Base-by-base conservation (phyloP, 2,329 filamentous ascomycete species). In the Talaromyces sp. region DNA sequence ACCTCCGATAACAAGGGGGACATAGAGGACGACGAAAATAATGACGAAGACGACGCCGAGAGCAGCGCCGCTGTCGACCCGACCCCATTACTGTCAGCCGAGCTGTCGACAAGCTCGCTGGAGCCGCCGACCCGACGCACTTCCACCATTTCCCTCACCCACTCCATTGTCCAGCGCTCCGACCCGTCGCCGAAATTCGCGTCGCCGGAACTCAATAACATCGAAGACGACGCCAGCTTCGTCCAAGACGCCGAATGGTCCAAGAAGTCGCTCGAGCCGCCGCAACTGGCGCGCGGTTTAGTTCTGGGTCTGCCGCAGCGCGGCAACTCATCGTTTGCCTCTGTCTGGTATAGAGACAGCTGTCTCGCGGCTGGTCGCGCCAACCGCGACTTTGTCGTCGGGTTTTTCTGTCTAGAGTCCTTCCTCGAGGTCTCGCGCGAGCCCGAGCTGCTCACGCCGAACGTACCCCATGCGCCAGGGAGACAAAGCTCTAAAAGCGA, bases 131-230 rank as follows among this genome's bases (percentile, higher is more conserved):
- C 69, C 75, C 54, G 77, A 77, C 66, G 69, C 66, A 19, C 78
- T 75, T 17, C 54, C 4, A 76, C 75, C 15, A 78, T 78, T 54
- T 78, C 76, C 9, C 71, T 78, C 54, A 78, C 75, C 4, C 74
- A 73, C 44, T 76, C 75, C 4, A 73, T 76, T 60, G 71, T 71
- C 28, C 70, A 75, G 59, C 71, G 74, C 30, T 72, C 73, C 28
- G 73, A 75, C 55, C 66, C 69, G 27, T 72, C 71, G 15, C 60
- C 60, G 6, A 58, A 15, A 27, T 58, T 49, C 22, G 11, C 17
- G n/a, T 4, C 49, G 9, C 17, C 3, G 13, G 55, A 59, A 2
- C 4, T 7, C 15, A 58, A 47, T 7, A 49, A 59, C 22, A 33
- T 44, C 22, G 62, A 59, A 54, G 58, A 63, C n/a, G 61, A 59